A percentile compares a stretch with the other conserved stretches of the same genome.
Evolutionary conservation across 768 basidiomycete genomes (phyloP).

Genomic region (Pilatotrama ljubarskyi): DNA sequence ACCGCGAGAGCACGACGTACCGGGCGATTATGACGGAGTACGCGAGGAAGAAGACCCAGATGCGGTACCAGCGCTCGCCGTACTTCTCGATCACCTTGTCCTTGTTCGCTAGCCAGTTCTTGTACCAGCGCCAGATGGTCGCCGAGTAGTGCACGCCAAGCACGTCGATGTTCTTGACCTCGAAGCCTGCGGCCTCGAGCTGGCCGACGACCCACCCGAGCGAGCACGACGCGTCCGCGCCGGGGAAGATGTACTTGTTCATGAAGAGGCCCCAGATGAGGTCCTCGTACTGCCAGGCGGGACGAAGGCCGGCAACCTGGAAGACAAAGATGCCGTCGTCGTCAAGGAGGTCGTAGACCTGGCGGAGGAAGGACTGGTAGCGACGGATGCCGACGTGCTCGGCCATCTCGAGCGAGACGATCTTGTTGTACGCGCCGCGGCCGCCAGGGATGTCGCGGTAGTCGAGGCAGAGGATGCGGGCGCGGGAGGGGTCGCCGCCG

Average conservation of each 20-base stretch:
- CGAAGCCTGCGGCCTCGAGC: slow-evolving; percentile 91
- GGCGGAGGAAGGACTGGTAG: slow-evolving; percentile 83
- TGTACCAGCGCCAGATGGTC: slow-evolving; percentile 89
- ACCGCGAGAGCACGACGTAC: slow-evolving; percentile 33
- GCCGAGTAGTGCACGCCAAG: slow-evolving; percentile 97
- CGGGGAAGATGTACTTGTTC: slow-evolving; percentile 99
- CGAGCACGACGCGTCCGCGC: slow-evolving; percentile 94
- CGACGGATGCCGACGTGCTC: slow-evolving; percentile 98
- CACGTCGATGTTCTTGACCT: slow-evolving; percentile 95
- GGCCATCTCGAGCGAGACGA: slow-evolving; percentile 97
- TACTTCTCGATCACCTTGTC: slow-evolving; percentile 88
- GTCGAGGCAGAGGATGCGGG: slow-evolving; percentile 90
- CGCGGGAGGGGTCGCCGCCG: slow-evolving; percentile 56
- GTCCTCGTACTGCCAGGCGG: slow-evolving; percentile 98
- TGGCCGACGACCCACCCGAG: slow-evolving; percentile 91
- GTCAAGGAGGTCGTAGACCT: slow-evolving; percentile 91
- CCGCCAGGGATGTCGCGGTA: slow-evolving; percentile 87
- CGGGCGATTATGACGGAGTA: slow-evolving; percentile 83
- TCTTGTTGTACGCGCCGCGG: slow-evolving; percentile 82
- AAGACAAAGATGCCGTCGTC: slow-evolving; percentile 94
- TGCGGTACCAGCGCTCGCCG: slow-evolving; percentile 90
- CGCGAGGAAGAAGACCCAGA: slow-evolving; percentile 98
- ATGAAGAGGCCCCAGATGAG: slow-evolving; percentile 97
- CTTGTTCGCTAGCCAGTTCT: slow-evolving; percentile 95
- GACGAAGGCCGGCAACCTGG: slow-evolving; percentile 97